Evolutionary conservation across 164 flowering plant genomes (phyloP), one percentile per base, ranked within the genome.

Genomic region (Saururus chinensis): DNA sequence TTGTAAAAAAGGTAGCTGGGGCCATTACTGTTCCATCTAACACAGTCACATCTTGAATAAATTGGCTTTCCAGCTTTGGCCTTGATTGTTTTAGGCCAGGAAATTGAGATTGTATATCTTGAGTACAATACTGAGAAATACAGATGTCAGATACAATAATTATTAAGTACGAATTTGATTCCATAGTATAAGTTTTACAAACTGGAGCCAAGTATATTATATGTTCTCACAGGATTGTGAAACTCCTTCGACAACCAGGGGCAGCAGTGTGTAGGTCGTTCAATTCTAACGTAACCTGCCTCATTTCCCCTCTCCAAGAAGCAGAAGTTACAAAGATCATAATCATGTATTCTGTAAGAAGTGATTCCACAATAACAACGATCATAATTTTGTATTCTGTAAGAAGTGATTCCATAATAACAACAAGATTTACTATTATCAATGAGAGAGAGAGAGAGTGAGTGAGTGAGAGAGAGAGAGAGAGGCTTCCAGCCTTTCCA

Each of bases 281-380:
- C 96, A 30, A 90, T 78, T 64, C 86, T 77, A 10, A 69, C 72
- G 63, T 85, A 95, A 48, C 90, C 97, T 66, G 70, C 73, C 19
- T 68, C 82, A 65, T 73, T 81, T 25, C 96, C 96, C 80, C 83
- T 75, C 58, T 70, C 68, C 0, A 75, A 37, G 66, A 75, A 87
- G 80, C 99, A 95, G 23, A 80, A 68, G 66, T 74, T 75, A 79
- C 99, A 93, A 25, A 93, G 81, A 61, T 93, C 99, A 76, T 84
- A 90, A 66, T 89, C 71, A 40, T 78, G 82, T 64, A 71, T 85
- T 63, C 99, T 93, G 82, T 73, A 78, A 55, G 52, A 35, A 51
- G 48, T 12, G 49, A 57, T 30, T 30, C 37, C 37, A 30, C 37
- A 30, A 30, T 30, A 30, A 79, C 99, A 90, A 24, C 90, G 82